phyloP scores from a whole-genome alignment of 23 red algal species.

The Gracilariopsis chorda region DNA sequence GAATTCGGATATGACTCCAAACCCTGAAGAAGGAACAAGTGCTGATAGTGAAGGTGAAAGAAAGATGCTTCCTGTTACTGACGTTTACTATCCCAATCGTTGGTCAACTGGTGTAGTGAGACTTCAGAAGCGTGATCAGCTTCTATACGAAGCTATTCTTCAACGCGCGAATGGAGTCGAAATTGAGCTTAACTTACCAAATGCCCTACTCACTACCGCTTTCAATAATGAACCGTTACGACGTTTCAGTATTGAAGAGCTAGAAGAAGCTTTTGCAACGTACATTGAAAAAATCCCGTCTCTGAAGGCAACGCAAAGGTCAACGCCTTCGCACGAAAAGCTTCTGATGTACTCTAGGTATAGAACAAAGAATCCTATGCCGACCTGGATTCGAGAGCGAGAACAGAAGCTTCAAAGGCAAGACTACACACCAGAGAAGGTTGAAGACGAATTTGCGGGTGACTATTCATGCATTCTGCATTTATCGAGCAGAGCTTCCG shows the following conservation, averaged over 20 bases:
- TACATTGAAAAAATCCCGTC: not conserved
- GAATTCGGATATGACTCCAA: not conserved
- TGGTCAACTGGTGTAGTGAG: not conserved
- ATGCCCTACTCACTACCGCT: not conserved
- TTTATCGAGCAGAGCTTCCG: not conserved
- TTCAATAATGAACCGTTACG: not conserved
- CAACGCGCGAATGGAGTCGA: conserved; percentile 28
- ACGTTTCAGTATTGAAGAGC: conserved; percentile 7
- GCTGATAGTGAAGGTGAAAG: not conserved
- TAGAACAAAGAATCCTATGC: conserved; percentile 15
- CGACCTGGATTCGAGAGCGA: not conserved
- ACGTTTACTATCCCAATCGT: conserved; percentile 10
- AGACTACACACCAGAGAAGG: not conserved
- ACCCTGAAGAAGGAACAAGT: not conserved
- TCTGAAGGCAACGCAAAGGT: not conserved
- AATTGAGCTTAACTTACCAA: conserved; percentile 13
- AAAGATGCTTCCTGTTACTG: not conserved
- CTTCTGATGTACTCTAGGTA: not conserved
- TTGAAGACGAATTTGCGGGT: not conserved
- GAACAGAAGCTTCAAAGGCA: not conserved
- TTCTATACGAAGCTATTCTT: conserved; percentile 40
- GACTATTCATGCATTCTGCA: conserved; percentile 6
- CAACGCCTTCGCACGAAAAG: conserved; percentile 20
- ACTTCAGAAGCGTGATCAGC: conserved; percentile 35
- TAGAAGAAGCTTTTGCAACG: conserved; percentile 12